A percentile compares a stretch with the other conserved stretches of the same genome.
Conservation (phyloP, 176 grass and related monocot genomes). For the Aegilops bicornis region DNA sequence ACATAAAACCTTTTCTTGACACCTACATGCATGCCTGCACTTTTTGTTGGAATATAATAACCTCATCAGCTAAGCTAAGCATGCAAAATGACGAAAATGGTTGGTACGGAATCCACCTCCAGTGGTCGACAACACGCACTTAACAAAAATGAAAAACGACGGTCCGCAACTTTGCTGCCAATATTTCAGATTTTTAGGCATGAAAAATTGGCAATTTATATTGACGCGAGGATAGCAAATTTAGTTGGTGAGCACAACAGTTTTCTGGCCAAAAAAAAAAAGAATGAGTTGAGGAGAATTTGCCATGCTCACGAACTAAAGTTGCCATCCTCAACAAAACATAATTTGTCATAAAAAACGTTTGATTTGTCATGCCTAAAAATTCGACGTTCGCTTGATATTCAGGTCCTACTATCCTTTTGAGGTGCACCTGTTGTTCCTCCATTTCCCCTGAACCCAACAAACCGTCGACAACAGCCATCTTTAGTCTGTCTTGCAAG, state of each 20-base stretch:
- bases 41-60: neutral
- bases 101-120: neutral
- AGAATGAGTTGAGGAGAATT: no score
- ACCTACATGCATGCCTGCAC: neutral
- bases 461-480: neutral
- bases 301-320: no score
- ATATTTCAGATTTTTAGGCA: neutral
- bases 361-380: no score
- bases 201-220: no score
- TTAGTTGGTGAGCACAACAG: no score
- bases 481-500: neutral
- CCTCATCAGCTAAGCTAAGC: neutral
- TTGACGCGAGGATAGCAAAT: no score
- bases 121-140: neutral
- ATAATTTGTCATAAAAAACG: no score
- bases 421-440: neutral
- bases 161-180: neutral
- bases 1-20: neutral
- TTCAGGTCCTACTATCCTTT: no score
- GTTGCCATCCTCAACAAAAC: no score
- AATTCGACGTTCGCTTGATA: no score
- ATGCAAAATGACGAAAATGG: neutral
- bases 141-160: no score
- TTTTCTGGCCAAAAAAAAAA: no score
- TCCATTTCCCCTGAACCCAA: neutral